Evolutionary conservation across 2,329 filamentous ascomycete species (phyloP).

Genomic region (Apiospora phragmitis): DNA sequence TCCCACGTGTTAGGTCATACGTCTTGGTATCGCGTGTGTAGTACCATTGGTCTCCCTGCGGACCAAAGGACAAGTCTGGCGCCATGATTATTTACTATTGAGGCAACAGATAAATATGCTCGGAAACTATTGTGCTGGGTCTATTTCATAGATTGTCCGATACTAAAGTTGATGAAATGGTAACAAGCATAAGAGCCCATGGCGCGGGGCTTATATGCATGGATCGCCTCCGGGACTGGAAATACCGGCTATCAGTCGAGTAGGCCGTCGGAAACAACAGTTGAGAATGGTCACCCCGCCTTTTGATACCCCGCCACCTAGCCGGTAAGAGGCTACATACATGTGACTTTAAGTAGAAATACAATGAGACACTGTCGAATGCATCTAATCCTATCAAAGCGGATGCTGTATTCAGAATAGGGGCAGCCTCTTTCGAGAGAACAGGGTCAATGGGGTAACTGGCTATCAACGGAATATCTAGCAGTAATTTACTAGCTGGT

Average conservation of each 20-base stretch:
- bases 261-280: background rate
- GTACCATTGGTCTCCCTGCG: slow-evolving; percentile 31
- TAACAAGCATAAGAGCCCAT: background rate
- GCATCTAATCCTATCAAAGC: background rate
- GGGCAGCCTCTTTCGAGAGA: background rate
- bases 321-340: background rate
- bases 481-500: background rate
- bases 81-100: slow-evolving; percentile 16
- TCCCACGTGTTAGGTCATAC: slow-evolving; percentile 29
- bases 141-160: background rate
- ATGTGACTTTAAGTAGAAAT: background rate
- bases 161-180: no score
- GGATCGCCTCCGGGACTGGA: background rate
- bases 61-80: slow-evolving; percentile 28
- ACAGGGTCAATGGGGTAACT: background rate
- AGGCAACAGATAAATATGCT: slow-evolving; percentile 1
- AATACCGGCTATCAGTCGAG: background rate
- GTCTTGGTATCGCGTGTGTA: slow-evolving; percentile 27
- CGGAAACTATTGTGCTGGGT: background rate
- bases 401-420: background rate
- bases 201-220: background rate
- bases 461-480: background rate
- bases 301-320: background rate
- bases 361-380: background rate
- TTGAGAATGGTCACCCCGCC: background rate